These are phyloP conservation scores for Mycena chlorophos DNA, from an alignment of 768 basidiomycete genomes.

Conservation along the genomic window DNA sequence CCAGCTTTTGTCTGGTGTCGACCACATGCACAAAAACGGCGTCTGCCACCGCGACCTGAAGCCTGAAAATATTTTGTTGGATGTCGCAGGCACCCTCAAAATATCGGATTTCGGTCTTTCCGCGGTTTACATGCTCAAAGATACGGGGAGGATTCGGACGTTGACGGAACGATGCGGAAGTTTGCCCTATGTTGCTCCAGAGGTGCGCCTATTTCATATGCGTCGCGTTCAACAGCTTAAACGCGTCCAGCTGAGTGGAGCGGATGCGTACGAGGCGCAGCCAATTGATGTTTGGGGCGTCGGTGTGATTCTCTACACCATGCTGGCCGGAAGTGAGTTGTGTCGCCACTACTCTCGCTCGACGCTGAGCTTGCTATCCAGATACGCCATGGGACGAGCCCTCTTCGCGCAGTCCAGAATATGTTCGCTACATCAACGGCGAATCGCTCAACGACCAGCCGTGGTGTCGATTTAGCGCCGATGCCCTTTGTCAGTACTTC, in stretches of 20 bases:
- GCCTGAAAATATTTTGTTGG: conserved; percentile 91
- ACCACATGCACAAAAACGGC: conserved; percentile 84
- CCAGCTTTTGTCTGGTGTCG: conserved; percentile 80
- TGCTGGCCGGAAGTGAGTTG: conserved; percentile 83
- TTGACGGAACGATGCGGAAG: conserved; percentile 88
- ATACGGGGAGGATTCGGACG: conserved; percentile 69
- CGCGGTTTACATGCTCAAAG: conserved; percentile 84
- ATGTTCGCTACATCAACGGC: conserved; percentile 68
- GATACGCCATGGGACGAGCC: conserved; percentile 99
- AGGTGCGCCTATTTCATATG: conserved; percentile 51
- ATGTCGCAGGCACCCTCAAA: conserved; percentile 81
- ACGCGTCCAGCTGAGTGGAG: conserved; percentile 56
- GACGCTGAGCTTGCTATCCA: conserved; percentile 30
- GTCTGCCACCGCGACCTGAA: conserved; percentile 97
- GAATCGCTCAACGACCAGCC: conserved; percentile 73
- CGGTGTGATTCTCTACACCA: conserved; percentile 90
- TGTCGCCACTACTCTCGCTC: background rate
- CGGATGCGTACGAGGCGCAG: conserved; percentile 79
- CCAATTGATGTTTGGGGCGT: conserved; percentile 96
- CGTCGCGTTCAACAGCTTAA: background rate
- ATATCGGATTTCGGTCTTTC: conserved; percentile 96
- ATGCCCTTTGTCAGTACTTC: conserved; percentile 59
- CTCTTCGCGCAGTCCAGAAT: conserved; percentile 77
- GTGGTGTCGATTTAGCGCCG: conserved; percentile 66
- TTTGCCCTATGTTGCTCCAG: conserved; percentile 92